Conservation (phyloP, 768 basidiomycete genomes). For the Auricularia heimuer region DNA sequence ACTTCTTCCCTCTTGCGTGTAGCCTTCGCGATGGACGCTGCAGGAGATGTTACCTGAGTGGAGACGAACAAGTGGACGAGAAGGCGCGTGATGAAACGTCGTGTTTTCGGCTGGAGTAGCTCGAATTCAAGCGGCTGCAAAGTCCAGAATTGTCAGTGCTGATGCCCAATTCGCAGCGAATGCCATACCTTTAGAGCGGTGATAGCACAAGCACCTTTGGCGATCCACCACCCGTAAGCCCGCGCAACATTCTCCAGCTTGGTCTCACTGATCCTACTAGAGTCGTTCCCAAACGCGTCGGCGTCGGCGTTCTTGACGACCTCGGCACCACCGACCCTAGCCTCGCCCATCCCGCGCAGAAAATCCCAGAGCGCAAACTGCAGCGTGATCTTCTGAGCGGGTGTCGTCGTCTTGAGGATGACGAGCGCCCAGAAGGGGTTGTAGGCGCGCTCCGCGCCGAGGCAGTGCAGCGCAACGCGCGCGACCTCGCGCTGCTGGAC, state of each 20-base stretch:
- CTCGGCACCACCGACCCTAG: constrained; percentile 67
- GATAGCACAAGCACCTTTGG: constrained; percentile 68
- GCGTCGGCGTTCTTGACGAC: constrained; percentile 52
- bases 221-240: constrained; percentile 89
- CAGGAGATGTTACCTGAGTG: constrained; percentile 65
- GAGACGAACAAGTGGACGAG: constrained; percentile 60
- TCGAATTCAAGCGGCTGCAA: constrained; percentile 82
- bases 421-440: constrained; percentile 1
- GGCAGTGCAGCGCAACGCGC: constrained; percentile 88
- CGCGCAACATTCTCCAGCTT: constrained; percentile 66
- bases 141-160: background rate
- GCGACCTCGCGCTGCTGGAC: constrained; percentile 91
- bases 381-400: constrained; percentile 82
- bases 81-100: constrained; percentile 59
- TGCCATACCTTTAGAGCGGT: constrained; percentile 68
- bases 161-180: background rate
- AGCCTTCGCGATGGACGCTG: constrained; percentile 27
- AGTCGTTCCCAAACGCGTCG: constrained; percentile 27
- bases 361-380: constrained; percentile 98
- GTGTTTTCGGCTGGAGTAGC: constrained; percentile 50
- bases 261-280: constrained; percentile 36
- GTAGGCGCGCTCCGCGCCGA: constrained; percentile 61
- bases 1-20: constrained; percentile 49
- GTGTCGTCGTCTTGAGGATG: constrained; percentile 33
- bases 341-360: constrained; percentile 81